These are phyloP conservation scores for Candida maris DNA, from an alignment of 805 yeast genomes.

Conservation along the genomic window DNA sequence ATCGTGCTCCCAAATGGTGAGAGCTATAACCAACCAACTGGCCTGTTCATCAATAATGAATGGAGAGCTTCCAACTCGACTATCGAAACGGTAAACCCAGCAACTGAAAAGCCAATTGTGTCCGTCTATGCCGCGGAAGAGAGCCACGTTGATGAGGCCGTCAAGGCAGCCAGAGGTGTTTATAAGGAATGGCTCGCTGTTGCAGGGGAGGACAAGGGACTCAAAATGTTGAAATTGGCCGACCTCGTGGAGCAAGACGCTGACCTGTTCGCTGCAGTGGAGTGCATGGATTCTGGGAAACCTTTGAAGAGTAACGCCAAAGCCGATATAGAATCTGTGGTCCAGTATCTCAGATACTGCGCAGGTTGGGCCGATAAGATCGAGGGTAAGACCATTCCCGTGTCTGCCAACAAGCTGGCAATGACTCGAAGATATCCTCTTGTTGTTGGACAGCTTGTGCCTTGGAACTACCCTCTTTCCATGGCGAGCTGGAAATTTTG, in stretches of 20 bases:
- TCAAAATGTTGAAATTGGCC: conserved; percentile 44
- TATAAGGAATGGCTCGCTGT: conserved; percentile 46
- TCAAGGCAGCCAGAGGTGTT: conserved; percentile 44
- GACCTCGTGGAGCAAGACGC: conserved; percentile 47
- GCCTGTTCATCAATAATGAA: conserved; percentile 58
- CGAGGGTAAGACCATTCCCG: conserved; percentile 39
- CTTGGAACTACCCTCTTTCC: conserved; percentile 68
- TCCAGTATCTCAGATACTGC: conserved; percentile 46
- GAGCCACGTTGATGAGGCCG: conserved; percentile 50
- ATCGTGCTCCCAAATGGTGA: conserved; percentile 43
- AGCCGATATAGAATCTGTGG: conserved; percentile 46
- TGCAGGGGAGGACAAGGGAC: conserved; percentile 38
- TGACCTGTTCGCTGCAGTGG: conserved; percentile 48
- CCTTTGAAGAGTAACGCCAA: conserved; percentile 45
- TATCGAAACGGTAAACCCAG: conserved; percentile 46
- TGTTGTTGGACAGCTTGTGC: conserved; percentile 66
- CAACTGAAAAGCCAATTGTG: conserved; percentile 45
- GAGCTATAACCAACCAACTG: conserved; percentile 54
- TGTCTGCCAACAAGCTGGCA: conserved; percentile 48
- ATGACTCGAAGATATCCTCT: conserved; percentile 66
- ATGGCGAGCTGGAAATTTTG: conserved; percentile 82
- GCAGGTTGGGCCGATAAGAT: conserved; percentile 64
- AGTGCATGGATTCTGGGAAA: conserved; percentile 56
- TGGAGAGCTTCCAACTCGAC: conserved; percentile 39
- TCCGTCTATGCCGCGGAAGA: conserved; percentile 45